phyloP scores from a whole-genome alignment of 2,329 filamentous ascomycete species.

The Verruconis gallopava region DNA sequence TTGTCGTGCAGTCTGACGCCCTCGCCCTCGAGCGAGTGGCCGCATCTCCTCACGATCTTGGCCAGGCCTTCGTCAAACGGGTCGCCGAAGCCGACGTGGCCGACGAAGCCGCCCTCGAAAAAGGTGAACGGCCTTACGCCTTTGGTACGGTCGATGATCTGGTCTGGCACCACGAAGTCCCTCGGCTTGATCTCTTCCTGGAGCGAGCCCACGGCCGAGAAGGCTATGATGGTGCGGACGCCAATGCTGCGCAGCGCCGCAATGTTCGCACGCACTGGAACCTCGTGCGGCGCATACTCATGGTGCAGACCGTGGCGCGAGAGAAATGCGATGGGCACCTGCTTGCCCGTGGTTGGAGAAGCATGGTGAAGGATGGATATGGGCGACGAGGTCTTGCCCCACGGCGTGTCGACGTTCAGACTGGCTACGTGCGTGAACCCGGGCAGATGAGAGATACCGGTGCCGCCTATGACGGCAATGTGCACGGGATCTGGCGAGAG shows the following conservation, averaged over 20 bases:
- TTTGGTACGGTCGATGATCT: constrained; percentile 96
- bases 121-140: constrained; percentile 89
- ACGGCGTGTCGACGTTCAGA: constrained; percentile 68
- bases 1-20: constrained; percentile 72
- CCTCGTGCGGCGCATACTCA: constrained; percentile 82
- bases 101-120: constrained; percentile 84
- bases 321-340: constrained; percentile 69
- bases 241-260: constrained; percentile 88
- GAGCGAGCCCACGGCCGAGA: constrained; percentile 86
- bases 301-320: constrained; percentile 85
- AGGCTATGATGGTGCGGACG: constrained; percentile 83
- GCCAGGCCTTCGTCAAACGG: constrained; percentile 77
- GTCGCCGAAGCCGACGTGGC: constrained; percentile 89
- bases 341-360: constrained; percentile 50
- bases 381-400: constrained; percentile 65
- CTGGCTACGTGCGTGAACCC: constrained; percentile 75
- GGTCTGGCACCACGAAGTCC: constrained; percentile 93
- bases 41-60: constrained; percentile 64
- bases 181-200: constrained; percentile 87
- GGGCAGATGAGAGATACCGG: constrained; percentile 76
- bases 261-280: constrained; percentile 91
- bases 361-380: constrained; percentile 84
- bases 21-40: constrained; percentile 64
- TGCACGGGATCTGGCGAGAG: constrained; percentile 30
- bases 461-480: constrained; percentile 52